Conservation (phyloP, 1,139 yeast species). For the Candida glucosophila region DNA sequence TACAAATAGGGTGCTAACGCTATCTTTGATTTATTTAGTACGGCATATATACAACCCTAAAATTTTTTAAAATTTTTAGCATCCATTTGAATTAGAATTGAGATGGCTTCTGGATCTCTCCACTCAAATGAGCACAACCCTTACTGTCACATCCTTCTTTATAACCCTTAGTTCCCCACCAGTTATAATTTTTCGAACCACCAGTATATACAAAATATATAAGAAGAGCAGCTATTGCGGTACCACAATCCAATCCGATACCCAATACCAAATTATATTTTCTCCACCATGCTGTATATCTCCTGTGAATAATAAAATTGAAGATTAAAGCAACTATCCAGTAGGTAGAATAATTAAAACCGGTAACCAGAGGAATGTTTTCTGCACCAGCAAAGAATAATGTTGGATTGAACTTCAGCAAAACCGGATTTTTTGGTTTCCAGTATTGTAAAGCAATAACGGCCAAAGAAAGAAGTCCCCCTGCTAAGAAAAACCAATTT, state of each 20-base stretch:
- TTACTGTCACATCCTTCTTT: constrained; percentile 6
- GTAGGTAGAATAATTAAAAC: constrained; percentile 34
- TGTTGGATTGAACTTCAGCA: constrained; percentile 40
- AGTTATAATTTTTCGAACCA: constrained; percentile 3
- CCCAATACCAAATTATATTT: constrained; percentile 34
- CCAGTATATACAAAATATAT: constrained; percentile 16
- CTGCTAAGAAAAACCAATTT: constrained; percentile 34
- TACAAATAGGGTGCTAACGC: too few relatives aligned
- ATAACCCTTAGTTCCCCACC: constrained; percentile 8
- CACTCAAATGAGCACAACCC: constrained; percentile 7
- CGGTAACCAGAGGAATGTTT: constrained; percentile 40
- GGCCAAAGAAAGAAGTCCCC: constrained; percentile 26
- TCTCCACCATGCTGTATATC: constrained; percentile 38
- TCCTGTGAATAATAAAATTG: constrained; percentile 23
- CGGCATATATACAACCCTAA: too few relatives aligned
- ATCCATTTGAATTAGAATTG: too few relatives aligned
- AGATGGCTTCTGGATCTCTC: constrained; percentile 4
- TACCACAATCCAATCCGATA: constrained; percentile 29
- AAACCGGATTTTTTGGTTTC: constrained; percentile 29
- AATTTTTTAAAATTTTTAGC: too few relatives aligned
- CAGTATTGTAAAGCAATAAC: constrained; percentile 39
- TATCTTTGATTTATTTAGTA: too few relatives aligned
- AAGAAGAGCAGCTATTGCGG: constrained; percentile 13
- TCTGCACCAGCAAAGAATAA: constrained; percentile 42
- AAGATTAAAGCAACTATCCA: constrained; percentile 26